A percentile compares a stretch with the other conserved stretches of the same genome.
Evolutionary conservation across 495 filamentous ascomycete genomes (phyloP).

Genomic region (Trichoderma gamsii): DNA sequence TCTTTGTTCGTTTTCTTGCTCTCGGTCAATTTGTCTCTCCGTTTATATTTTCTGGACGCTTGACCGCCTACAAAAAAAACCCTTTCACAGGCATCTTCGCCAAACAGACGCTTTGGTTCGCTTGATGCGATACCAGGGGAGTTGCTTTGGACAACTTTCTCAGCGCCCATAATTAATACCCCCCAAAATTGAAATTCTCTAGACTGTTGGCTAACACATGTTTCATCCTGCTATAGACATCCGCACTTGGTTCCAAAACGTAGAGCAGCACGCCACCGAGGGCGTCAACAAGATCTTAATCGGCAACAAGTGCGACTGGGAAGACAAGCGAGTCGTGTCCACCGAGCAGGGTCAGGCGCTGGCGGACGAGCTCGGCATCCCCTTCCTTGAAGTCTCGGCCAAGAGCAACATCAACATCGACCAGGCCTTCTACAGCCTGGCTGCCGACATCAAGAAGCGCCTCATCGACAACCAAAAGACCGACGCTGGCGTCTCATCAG

Average conservation of each 20-base stretch:
- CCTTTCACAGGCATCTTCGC: background rate
- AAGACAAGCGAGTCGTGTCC: constrained; percentile 92
- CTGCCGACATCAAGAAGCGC: constrained; percentile 94
- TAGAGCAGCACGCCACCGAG: constrained; percentile 97
- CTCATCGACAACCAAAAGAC: constrained; percentile 81
- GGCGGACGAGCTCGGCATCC: constrained; percentile 93
- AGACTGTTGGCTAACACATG: background rate
- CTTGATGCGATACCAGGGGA: background rate
- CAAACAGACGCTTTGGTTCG: background rate
- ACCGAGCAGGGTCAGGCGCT: constrained; percentile 90
- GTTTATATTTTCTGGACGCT: background rate
- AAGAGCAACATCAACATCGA: constrained; percentile 99
- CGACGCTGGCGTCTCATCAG: constrained; percentile 56
- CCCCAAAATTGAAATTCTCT: background rate
- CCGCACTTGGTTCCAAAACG: constrained; percentile 98
- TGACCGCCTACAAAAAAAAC: background rate
- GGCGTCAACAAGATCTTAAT: constrained; percentile 99
- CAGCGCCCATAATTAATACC: too few relatives aligned
- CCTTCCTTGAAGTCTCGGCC: constrained; percentile 96
- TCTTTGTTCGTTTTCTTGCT: background rate
- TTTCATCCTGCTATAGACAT: constrained; percentile 63
- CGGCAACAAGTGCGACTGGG: constrained; percentile 99
- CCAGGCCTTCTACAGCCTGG: constrained; percentile 94
- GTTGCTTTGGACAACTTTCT: background rate
- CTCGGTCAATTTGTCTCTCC: background rate